These are phyloP conservation scores for Mortierella sp. DNA, from an alignment of 371 early-diverging fungal genomes.

Conservation along the genomic window DNA sequence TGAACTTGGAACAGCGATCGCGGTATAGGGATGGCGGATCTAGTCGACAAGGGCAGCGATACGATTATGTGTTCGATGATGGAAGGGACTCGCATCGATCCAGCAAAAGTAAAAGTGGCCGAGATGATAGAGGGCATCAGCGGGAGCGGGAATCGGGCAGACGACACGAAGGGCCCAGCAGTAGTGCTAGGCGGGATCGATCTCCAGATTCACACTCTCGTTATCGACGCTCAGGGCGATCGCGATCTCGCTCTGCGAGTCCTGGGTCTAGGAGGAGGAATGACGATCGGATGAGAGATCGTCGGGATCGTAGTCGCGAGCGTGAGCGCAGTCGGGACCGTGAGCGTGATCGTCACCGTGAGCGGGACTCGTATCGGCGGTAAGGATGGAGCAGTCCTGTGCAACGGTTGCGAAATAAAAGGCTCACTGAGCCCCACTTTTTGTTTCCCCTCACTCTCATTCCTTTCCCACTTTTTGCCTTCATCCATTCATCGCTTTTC, in stretches of 20 bases:
- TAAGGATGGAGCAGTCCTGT: too few relatives aligned
- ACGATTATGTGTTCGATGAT: conserved; percentile 50
- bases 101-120: conserved; percentile 2
- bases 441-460: not conserved
- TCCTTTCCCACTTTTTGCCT: not conserved
- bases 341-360: conserved; percentile 10
- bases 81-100: conserved; percentile 1
- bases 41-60: conserved; percentile 14
- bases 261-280: conserved; percentile 14
- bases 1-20: conserved; percentile 50
- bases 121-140: conserved; percentile 7
- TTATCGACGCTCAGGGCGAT: conserved; percentile 3
- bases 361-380: not conserved
- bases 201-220: conserved; percentile 5
- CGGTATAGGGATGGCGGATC: conserved; percentile 28
- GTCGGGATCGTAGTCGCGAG: not conserved
- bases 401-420: too few relatives aligned
- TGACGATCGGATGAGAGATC: conserved; percentile 12
- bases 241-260: conserved; percentile 30
- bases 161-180: conserved; percentile 4
- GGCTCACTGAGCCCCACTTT: conserved; percentile 1
- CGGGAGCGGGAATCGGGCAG: conserved; percentile 27
- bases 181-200: conserved; percentile 7
- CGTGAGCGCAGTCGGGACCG: conserved; percentile 8
- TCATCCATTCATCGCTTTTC: not conserved